A percentile compares a stretch with the other conserved stretches of the same genome.
Conservation (phyloP, 257 asterid species). For the Catharanthus roseus region DNA sequence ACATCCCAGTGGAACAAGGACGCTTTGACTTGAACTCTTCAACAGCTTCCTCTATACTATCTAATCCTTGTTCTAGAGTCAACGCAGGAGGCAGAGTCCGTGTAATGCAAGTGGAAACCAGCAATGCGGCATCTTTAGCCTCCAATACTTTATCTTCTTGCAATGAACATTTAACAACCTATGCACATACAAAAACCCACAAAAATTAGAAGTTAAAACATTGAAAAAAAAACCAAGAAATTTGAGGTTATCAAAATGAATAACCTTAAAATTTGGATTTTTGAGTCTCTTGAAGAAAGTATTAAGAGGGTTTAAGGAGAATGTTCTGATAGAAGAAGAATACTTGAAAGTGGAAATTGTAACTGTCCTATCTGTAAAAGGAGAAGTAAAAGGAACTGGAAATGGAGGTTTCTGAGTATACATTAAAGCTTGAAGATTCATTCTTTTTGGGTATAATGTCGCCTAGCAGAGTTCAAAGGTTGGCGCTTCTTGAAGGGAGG, state of each 20-base stretch:
- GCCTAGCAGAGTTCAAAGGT: background rate
- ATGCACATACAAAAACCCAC: conserved; percentile 13
- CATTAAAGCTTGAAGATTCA: conserved; percentile 6
- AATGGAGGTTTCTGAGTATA: background rate
- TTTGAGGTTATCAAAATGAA: background rate
- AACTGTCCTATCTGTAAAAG: background rate
- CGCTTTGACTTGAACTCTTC: conserved; percentile 55
- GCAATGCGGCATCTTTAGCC: conserved; percentile 67
- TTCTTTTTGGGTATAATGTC: background rate
- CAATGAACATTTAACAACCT: conserved; percentile 56
- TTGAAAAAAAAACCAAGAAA: background rate
- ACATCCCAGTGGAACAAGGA: conserved; percentile 79
- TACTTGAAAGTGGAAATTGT: conserved; percentile 2
- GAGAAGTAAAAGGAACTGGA: background rate
- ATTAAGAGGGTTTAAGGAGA: background rate
- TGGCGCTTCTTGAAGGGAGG: background rate
- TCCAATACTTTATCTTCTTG: conserved; percentile 41
- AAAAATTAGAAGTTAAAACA: background rate
- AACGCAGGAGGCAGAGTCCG: conserved; percentile 65
- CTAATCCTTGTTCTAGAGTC: conserved; percentile 76
- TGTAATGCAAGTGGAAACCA: conserved; percentile 77
- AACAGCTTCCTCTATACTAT: conserved; percentile 60
- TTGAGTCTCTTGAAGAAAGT: conserved; percentile 3
- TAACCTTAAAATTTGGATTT: conserved; percentile 9
- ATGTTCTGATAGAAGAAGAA: background rate